These are phyloP conservation scores for Boletellus dicymbophilus DNA, from an alignment of 1,284 basidiomycete species.

Conservation along the genomic window DNA sequence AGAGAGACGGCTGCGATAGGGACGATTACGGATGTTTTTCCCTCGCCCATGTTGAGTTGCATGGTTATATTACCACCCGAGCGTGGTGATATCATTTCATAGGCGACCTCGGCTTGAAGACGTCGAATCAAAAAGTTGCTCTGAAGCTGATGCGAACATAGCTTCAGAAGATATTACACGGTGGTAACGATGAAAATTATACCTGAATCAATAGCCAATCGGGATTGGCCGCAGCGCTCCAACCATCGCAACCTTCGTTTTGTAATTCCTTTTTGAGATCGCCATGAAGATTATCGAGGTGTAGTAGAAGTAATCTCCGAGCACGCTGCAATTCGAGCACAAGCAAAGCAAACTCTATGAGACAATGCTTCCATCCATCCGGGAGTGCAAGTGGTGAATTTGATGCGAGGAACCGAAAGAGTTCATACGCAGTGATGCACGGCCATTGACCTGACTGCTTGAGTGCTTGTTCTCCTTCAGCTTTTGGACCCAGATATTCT, in stretches of 20 bases:
- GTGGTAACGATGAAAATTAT: not conserved
- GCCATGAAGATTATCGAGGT: not conserved
- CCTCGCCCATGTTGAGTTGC: constrained; percentile 36
- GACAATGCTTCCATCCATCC: constrained; percentile 27
- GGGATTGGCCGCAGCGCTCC: constrained; percentile 18
- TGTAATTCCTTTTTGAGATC: not conserved
- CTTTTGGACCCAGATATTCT: constrained; percentile 11
- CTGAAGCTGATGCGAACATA: not conserved
- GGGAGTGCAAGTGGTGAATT: constrained; percentile 6
- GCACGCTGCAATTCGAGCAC: constrained; percentile 17
- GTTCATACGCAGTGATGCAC: constrained; percentile 17
- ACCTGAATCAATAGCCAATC: constrained; percentile 51
- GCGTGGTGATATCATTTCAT: constrained; percentile 46
- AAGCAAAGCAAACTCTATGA: constrained; percentile 29
- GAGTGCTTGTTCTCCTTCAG: too few species aligned
- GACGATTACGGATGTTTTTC: not conserved
- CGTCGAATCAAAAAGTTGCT: not conserved
- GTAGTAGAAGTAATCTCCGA: constrained; percentile 14
- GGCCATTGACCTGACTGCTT: constrained; percentile 31
- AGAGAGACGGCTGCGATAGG: not conserved
- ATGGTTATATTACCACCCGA: constrained; percentile 37
- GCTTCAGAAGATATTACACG: constrained; percentile 10
- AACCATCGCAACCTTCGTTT: constrained; percentile 4
- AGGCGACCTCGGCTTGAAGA: not conserved
- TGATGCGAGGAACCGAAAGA: constrained; percentile 17